phyloP scores from a whole-genome alignment of 2,329 filamentous ascomycete genomes.

The Bisporella sp. region DNA sequence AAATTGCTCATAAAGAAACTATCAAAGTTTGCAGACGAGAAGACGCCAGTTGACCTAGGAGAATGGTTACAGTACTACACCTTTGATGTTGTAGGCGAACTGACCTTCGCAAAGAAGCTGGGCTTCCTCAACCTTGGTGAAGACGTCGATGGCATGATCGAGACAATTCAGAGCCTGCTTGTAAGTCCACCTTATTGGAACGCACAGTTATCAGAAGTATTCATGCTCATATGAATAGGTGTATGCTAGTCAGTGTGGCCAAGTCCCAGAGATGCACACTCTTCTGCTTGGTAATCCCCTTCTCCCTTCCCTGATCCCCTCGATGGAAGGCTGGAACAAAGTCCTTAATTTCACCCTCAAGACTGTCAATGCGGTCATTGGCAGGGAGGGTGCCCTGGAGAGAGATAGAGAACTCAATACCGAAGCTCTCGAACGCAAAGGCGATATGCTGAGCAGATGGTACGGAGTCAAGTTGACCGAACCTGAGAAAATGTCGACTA shows the following conservation, averaged over 20 bases:
- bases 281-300: conserved; percentile 7
- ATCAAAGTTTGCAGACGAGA: conserved; percentile 26
- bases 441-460: background rate
- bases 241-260: conserved; percentile 1
- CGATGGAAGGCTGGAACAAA: background rate
- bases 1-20: conserved; percentile 32
- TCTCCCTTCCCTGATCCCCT: background rate
- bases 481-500: background rate
- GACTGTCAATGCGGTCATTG: background rate
- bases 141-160: conserved; percentile 7
- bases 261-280: conserved; percentile 5
- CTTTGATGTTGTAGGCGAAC: conserved; percentile 1
- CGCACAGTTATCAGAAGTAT: background rate
- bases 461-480: background rate
- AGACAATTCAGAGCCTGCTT: background rate
- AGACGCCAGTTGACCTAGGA: conserved; percentile 17
- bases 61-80: conserved; percentile 3
- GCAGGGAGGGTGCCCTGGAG: background rate
- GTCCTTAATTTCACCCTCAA: background rate
- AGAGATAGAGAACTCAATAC: background rate
- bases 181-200: no score
- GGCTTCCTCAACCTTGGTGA: background rate
- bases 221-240: conserved; percentile 1
- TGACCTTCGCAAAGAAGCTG: background rate
- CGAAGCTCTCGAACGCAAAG: background rate